These are phyloP conservation scores for Camelina hispida DNA, from an alignment of 345 rosid genomes.

Conservation along the genomic window DNA sequence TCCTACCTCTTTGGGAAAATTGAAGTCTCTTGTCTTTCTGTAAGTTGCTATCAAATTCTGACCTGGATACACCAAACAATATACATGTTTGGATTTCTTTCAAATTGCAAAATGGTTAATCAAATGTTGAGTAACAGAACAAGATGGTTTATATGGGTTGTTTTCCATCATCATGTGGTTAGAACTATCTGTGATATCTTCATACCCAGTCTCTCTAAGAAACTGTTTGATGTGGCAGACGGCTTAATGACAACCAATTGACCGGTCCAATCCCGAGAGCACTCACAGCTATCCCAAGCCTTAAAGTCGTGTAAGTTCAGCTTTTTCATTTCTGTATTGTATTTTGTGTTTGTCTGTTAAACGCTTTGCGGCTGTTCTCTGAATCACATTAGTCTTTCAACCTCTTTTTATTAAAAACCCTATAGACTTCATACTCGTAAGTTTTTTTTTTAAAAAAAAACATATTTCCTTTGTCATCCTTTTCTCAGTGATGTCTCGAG, in stretches of 20 bases:
- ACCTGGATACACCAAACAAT: not conserved
- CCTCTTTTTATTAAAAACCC: not conserved
- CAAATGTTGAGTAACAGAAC: constrained; percentile 5
- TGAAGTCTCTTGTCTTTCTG: constrained; percentile 92
- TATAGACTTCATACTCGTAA: not conserved
- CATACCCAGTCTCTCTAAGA: not conserved
- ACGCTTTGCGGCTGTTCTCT: not conserved
- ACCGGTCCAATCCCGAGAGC: constrained; percentile 72
- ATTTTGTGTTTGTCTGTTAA: not conserved
- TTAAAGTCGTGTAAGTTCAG: constrained; percentile 49
- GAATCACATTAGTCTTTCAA: not conserved
- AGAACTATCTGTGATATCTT: constrained; percentile 3
- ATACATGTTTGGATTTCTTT: not conserved
- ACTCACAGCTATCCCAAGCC: constrained; percentile 41
- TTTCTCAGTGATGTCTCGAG: constrained; percentile 77
- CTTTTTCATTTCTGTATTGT: not conserved
- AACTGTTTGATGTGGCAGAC: constrained; percentile 50
- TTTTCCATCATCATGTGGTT: not conserved
- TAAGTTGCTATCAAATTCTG: constrained; percentile 50
- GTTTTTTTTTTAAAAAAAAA: not conserved
- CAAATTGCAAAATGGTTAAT: constrained; percentile 6
- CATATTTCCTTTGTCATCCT: constrained; percentile 26
- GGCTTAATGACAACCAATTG: constrained; percentile 83
- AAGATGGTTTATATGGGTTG: constrained; percentile 12
- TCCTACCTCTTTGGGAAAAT: constrained; percentile 76